Evolutionary conservation across 2,329 filamentous ascomycete genomes (phyloP).

Genomic region (Mycocentrospora acerina): DNA sequence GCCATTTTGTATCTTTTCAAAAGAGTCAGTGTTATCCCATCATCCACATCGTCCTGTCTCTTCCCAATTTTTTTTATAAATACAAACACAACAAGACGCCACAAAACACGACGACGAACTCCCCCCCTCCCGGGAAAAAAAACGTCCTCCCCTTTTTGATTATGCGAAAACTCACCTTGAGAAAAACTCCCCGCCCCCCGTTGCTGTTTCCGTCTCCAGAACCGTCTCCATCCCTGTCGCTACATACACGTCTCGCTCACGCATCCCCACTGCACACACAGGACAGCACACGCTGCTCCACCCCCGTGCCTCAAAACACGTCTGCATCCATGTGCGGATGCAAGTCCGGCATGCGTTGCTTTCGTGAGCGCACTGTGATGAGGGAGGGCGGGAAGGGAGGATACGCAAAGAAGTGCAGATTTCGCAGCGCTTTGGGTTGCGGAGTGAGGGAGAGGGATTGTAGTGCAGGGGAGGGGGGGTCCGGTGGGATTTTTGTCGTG

Average conservation of each 20-base stretch:
- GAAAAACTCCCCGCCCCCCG: too few relatives aligned
- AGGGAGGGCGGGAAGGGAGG: constrained; percentile 30
- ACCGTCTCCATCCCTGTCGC: constrained; percentile 51
- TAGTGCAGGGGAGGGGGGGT: too few relatives aligned
- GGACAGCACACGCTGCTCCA: constrained; percentile 56
- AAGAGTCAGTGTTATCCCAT: background rate
- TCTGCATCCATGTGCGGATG: constrained; percentile 42
- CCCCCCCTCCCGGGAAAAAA: too few relatives aligned
- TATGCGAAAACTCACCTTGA: too few relatives aligned
- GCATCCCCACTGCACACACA: constrained; percentile 47
- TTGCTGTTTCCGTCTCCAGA: too few relatives aligned
- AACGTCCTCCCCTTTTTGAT: too few relatives aligned
- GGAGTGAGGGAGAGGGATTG: too few relatives aligned
- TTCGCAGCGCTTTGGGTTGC: constrained; percentile 24
- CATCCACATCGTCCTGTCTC: background rate
- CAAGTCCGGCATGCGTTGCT: constrained; percentile 41
- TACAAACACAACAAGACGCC: too few relatives aligned
- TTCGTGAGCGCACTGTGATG: constrained; percentile 36
- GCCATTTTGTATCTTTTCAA: constrained; percentile 44
- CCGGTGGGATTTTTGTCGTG: too few relatives aligned
- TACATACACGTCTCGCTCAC: constrained; percentile 49
- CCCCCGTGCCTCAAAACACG: constrained; percentile 38
- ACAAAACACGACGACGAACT: too few relatives aligned
- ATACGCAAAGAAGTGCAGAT: constrained; percentile 39
- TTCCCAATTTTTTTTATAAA: too few relatives aligned